Conservation (phyloP, 2,329 filamentous ascomycete genomes). For the Venturia asperata region DNA sequence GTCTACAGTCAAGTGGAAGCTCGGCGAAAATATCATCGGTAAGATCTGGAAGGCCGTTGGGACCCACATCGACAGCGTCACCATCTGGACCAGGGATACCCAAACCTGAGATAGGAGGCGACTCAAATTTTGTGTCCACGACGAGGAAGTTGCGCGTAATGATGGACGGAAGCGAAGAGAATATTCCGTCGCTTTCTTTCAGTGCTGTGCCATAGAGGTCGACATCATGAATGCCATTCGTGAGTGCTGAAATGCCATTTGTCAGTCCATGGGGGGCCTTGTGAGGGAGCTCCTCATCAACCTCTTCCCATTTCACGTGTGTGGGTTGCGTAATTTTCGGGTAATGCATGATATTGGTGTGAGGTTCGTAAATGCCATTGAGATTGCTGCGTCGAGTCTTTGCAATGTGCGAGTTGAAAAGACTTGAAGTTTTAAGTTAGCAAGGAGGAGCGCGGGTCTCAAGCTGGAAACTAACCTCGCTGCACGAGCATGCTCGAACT, state of each 20-base stretch:
- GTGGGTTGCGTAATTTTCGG: slow-evolving; percentile 85
- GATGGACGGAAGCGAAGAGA: slow-evolving; percentile 48
- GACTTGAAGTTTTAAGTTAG: slow-evolving; percentile 44
- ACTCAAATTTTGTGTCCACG: slow-evolving; percentile 53
- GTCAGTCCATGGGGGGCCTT: slow-evolving; percentile 6
- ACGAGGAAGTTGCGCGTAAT: slow-evolving; percentile 57
- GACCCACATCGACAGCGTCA: slow-evolving; percentile 41
- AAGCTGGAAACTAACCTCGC: slow-evolving; percentile 58
- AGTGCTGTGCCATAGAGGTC: slow-evolving; percentile 19
- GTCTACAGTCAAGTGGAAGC: slow-evolving; percentile 62
- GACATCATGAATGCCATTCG: slow-evolving; percentile 28
- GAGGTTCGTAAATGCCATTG: slow-evolving; percentile 79
- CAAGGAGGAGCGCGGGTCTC: slow-evolving; percentile 20
- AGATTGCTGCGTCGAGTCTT: slow-evolving; percentile 61
- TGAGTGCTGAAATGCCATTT: slow-evolving; percentile 28
- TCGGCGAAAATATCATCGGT: slow-evolving; percentile 58
- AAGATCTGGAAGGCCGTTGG: slow-evolving; percentile 55
- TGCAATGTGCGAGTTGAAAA: slow-evolving; percentile 72
- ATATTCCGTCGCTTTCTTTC: slow-evolving; percentile 33
- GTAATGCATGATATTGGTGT: slow-evolving; percentile 88
- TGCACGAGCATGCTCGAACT: slow-evolving; percentile 85
- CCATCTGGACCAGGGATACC: slow-evolving; percentile 54
- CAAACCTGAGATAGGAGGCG: slow-evolving; percentile 51
- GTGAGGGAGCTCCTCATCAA: slow-evolving; percentile 24
- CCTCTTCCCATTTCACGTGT: slow-evolving; percentile 65